Percentiles rank a stretch among this genome's conserved stretches.
These are phyloP conservation scores for Lasiodiplodia sp. DNA, from an alignment of 2,329 filamentous ascomycete genomes.

Conservation along the genomic window DNA sequence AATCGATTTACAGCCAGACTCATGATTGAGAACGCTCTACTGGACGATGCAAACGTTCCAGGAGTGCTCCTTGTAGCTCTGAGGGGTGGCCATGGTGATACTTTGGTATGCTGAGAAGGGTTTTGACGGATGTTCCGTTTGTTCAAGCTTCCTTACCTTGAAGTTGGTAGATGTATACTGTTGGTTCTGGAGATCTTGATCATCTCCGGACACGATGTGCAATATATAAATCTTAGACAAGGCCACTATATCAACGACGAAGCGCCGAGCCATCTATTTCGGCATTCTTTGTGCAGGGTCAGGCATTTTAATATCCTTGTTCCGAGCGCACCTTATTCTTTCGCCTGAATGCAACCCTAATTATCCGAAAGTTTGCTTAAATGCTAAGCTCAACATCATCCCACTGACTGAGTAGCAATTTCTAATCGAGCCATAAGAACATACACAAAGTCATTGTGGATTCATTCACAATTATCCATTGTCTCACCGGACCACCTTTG, in stretches of 20 bases:
- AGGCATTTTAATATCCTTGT: no score
- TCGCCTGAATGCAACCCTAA: no score
- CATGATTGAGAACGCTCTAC: background rate
- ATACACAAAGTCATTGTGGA: no score
- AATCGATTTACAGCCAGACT: no score
- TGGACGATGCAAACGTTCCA: background rate
- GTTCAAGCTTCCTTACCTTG: background rate
- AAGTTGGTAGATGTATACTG: background rate
- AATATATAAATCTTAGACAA: background rate
- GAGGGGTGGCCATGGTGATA: background rate
- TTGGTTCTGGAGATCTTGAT: background rate
- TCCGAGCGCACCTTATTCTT: no score
- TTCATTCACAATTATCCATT: no score
- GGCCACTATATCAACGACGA: no score
- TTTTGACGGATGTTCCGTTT: background rate
- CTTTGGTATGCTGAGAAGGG: background rate
- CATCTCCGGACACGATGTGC: background rate
- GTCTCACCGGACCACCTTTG: no score
- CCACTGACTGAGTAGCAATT: background rate
- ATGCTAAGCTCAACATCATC: background rate
- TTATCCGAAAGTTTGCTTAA: no score
- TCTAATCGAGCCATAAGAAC: no score
- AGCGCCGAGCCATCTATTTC: no score
- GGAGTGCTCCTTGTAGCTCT: background rate
- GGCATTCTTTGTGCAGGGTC: no score